These are phyloP conservation scores for Acorus gramineus DNA, from an alignment of 106 monocot species.

Conservation along the genomic window DNA sequence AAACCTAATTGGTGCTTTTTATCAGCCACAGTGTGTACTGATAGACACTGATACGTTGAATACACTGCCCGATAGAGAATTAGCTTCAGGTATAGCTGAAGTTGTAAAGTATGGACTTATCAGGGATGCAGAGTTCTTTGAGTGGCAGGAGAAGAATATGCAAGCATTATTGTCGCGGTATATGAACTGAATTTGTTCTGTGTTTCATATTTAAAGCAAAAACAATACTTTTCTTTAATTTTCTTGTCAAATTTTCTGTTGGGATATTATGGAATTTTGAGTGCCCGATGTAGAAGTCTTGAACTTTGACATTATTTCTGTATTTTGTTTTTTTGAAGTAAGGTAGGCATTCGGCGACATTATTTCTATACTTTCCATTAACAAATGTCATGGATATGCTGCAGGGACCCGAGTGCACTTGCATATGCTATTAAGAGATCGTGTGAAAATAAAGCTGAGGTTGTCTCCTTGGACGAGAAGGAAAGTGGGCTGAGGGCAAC, in stretches of 20 bases:
- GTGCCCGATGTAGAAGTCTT: too few relatives aligned
- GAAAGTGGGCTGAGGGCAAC: slow-evolving; percentile 93
- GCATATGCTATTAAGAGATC: slow-evolving; percentile 88
- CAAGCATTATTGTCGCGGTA: slow-evolving; percentile 71
- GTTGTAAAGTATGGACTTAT: slow-evolving; percentile 96
- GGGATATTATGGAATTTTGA: too few relatives aligned
- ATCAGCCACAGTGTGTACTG: slow-evolving; percentile 92
- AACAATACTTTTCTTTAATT: too few relatives aligned
- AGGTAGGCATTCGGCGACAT: too few relatives aligned
- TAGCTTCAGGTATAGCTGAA: slow-evolving; percentile 89
- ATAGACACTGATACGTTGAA: slow-evolving; percentile 87
- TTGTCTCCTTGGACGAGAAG: slow-evolving; percentile 91
- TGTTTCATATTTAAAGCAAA: too few relatives aligned
- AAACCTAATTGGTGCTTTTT: slow-evolving; percentile 99
- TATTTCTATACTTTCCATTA: too few relatives aligned
- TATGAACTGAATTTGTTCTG: neutral
- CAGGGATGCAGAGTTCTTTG: slow-evolving; percentile 14
- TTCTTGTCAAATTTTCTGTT: too few relatives aligned
- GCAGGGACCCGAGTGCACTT: slow-evolving; percentile 73
- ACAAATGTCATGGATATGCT: neutral
- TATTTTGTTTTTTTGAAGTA: too few relatives aligned
- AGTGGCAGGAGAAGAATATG: slow-evolving; percentile 86
- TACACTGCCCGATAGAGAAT: slow-evolving; percentile 83
- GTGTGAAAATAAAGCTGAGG: slow-evolving; percentile 96
- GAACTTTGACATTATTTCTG: too few relatives aligned